phyloP scores from a whole-genome alignment of 2,329 filamentous ascomycete genomes.

The Didymella arachidicola region DNA sequence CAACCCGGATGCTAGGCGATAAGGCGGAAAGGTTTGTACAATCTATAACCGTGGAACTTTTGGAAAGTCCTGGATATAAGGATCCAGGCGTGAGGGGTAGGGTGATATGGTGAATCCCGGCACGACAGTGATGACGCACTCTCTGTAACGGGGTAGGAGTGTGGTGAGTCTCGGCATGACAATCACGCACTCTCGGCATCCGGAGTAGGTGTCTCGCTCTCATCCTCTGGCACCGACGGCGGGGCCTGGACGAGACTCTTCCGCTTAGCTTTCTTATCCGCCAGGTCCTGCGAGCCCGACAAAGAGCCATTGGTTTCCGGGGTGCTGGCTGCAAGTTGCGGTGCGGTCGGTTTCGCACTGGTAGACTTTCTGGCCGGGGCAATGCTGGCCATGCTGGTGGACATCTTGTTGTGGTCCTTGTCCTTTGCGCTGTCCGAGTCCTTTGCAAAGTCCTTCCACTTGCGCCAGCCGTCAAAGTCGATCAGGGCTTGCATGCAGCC shows the following conservation, averaged over 20 bases:
- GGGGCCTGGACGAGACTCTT: conserved; percentile 42
- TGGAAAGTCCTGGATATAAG: conserved; percentile 4
- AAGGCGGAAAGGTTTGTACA: conserved; percentile 14
- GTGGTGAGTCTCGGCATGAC: neutral
- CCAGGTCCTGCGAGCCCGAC: conserved; percentile 25
- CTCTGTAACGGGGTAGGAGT: neutral
- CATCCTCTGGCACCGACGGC: conserved; percentile 37
- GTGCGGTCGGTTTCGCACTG: conserved; percentile 20
- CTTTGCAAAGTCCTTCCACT: conserved; percentile 83
- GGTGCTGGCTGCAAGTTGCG: conserved; percentile 25
- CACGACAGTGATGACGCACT: neutral
- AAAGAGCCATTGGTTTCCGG: conserved; percentile 36
- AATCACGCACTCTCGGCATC: conserved; percentile 20
- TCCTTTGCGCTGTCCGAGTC: conserved; percentile 48
- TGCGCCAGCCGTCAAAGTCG: conserved; percentile 97
- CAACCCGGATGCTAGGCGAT: conserved; percentile 7
- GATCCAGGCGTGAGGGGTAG: neutral
- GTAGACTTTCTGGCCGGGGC: conserved; percentile 37
- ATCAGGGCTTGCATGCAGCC: conserved; percentile 99
- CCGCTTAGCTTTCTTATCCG: conserved; percentile 46
- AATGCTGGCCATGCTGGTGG: conserved; percentile 43
- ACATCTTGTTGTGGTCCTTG: conserved; percentile 46
- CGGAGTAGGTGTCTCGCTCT: conserved; percentile 34
- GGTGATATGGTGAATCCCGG: neutral
- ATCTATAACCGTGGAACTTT: conserved; percentile 17